Evolutionary conservation across 2,329 filamentous ascomycete species (phyloP).

Genomic region (Ceratocystis cacaofunesta): DNA sequence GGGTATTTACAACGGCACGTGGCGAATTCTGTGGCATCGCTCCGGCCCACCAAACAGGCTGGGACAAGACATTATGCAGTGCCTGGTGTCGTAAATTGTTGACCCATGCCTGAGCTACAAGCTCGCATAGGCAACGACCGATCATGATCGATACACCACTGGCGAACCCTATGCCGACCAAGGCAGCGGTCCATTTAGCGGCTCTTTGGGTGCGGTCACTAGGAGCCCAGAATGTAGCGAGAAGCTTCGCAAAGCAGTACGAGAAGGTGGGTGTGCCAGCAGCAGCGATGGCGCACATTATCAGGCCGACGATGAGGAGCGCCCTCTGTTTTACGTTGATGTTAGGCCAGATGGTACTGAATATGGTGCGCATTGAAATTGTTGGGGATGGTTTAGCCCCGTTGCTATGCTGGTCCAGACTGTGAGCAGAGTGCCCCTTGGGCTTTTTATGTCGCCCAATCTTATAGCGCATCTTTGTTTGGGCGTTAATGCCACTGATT

Average conservation of each 20-base stretch:
- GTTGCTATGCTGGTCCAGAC: not conserved
- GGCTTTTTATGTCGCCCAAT: not conserved
- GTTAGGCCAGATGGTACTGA: conserved; percentile 55
- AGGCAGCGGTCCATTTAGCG: conserved; percentile 51
- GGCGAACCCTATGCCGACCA: conserved; percentile 50
- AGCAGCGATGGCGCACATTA: conserved; percentile 48
- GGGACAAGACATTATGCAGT: conserved; percentile 53
- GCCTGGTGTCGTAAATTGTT: conserved; percentile 54
- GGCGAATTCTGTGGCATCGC: conserved; percentile 22
- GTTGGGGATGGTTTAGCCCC: not conserved
- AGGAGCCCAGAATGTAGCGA: conserved; percentile 51
- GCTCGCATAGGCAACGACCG: conserved; percentile 58
- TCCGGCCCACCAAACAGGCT: conserved; percentile 69
- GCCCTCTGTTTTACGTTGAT: conserved; percentile 38
- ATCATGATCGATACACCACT: conserved; percentile 52
- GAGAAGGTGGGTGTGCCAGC: conserved; percentile 60
- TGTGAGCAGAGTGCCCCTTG: not conserved
- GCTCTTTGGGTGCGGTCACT: conserved; percentile 35
- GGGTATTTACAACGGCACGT: conserved; percentile 42
- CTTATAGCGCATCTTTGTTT: not conserved
- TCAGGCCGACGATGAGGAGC: conserved; percentile 44
- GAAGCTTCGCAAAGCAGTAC: conserved; percentile 56
- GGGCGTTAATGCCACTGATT: not conserved
- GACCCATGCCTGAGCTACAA: conserved; percentile 61
- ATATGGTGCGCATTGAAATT: conserved; percentile 27